Evolutionary conservation across 306 rosid species (phyloP).

Genomic region (Corylus americana): DNA sequence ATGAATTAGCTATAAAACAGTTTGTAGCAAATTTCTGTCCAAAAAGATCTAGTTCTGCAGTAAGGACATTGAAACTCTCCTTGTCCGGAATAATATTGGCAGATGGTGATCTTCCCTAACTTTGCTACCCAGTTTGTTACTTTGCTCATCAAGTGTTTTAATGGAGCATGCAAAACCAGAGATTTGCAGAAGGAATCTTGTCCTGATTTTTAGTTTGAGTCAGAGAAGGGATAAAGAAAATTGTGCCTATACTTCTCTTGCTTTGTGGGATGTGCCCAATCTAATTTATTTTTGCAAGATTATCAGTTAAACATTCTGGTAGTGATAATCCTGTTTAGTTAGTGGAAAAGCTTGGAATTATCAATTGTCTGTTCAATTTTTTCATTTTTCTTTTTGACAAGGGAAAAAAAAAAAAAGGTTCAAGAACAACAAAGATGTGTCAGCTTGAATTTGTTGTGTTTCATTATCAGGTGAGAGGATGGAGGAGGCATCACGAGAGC

Average conservation of each 20-base stretch:
- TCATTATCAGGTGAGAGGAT: slow-evolving; percentile 32
- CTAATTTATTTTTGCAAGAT: slow-evolving; percentile 2
- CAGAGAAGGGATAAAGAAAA: neutral
- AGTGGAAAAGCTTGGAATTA: neutral
- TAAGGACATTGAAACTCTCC: neutral
- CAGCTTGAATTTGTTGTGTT: slow-evolving; percentile 1
- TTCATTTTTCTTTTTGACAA: neutral
- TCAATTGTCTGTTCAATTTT: neutral
- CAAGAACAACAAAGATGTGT: neutral
- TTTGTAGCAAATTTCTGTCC: no score
- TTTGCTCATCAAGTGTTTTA: no score
- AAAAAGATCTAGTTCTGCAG: neutral
- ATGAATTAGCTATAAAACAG: no score
- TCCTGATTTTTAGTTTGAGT: neutral
- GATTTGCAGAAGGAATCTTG: neutral
- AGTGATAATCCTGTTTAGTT: neutral
- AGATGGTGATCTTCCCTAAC: neutral
- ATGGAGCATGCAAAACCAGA: neutral
- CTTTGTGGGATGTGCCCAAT: neutral
- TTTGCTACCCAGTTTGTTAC: neutral
- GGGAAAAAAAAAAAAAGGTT: neutral
- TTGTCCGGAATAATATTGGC: neutral
- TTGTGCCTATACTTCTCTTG: neutral
- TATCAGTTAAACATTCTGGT: neutral
- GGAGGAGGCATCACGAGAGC: slow-evolving; percentile 45